A percentile compares a stretch with the other conserved stretches of the same genome.
These are phyloP conservation scores for Botrytis galanthina DNA, from an alignment of 2,329 filamentous ascomycete genomes.

Conservation along the genomic window DNA sequence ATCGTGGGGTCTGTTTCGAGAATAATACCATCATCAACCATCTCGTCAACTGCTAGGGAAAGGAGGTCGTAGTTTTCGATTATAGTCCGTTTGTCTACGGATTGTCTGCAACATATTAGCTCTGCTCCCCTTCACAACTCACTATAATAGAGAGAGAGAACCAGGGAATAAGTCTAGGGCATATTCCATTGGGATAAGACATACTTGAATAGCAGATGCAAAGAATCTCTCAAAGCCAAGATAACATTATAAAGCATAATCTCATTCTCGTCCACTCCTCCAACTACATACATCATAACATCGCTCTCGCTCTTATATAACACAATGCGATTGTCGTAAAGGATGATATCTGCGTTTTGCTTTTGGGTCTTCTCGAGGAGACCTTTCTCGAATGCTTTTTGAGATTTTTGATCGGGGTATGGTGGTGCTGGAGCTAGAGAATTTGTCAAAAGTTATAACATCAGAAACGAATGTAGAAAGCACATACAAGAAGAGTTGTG, in stretches of 20 bases:
- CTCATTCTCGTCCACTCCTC: slow-evolving; percentile 91
- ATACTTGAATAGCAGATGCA: slow-evolving; percentile 91
- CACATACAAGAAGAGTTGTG: slow-evolving; percentile 38
- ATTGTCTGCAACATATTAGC: slow-evolving; percentile 60
- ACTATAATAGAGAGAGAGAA: background rate
- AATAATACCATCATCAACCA: slow-evolving; percentile 92
- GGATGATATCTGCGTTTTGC: slow-evolving; percentile 91
- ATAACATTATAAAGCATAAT: slow-evolving; percentile 94
- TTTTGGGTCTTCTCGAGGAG: slow-evolving; percentile 94
- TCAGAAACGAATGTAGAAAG: slow-evolving; percentile 51
- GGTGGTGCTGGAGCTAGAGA: slow-evolving; percentile 54
- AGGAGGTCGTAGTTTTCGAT: slow-evolving; percentile 99
- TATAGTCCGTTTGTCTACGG: slow-evolving; percentile 94
- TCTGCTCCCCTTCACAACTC: background rate
- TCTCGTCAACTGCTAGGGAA: slow-evolving; percentile 90
- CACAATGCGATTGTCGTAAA: slow-evolving; percentile 95
- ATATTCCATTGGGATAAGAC: slow-evolving; percentile 32
- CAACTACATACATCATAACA: slow-evolving; percentile 94
- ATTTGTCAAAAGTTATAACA: slow-evolving; percentile 26
- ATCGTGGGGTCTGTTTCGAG: slow-evolving; percentile 96
- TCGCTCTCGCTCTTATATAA: slow-evolving; percentile 98
- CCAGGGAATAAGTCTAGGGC: slow-evolving; percentile 11
- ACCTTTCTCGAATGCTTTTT: slow-evolving; percentile 96
- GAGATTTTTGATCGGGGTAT: slow-evolving; percentile 85
- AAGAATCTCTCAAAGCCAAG: slow-evolving; percentile 81